Percentiles rank a stretch among this genome's conserved stretches.
phyloP scores from a whole-genome alignment of 345 rosid genomes.

The Syzygium oleosum region DNA sequence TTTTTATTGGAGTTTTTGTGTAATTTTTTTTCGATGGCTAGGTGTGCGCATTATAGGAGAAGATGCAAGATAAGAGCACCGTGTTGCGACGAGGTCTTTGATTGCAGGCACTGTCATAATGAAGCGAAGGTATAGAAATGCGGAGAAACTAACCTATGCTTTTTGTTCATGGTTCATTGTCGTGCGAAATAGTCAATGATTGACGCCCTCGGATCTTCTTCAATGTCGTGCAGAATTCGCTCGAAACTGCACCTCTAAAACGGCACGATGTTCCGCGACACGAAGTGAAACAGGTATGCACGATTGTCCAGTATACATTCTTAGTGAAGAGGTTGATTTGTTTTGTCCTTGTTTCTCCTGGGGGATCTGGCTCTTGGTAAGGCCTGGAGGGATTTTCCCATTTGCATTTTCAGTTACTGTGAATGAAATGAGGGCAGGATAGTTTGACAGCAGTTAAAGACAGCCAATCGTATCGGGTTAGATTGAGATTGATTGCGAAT shows the following conservation, averaged over 20 bases:
- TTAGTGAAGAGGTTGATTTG: not conserved
- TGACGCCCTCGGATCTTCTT: not conserved
- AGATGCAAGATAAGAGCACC: constrained; percentile 83
- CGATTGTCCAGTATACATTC: not conserved
- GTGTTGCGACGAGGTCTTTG: constrained; percentile 69
- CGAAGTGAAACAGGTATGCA: constrained; percentile 52
- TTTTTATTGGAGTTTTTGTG: not conserved
- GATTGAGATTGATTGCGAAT: not conserved
- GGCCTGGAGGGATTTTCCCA: not conserved
- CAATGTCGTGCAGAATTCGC: constrained; percentile 33
- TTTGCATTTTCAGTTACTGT: not conserved
- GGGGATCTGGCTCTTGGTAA: not conserved
- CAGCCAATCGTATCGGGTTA: not conserved
- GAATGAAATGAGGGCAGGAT: not conserved
- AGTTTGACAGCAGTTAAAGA: not conserved
- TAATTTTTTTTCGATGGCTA: constrained; percentile 1
- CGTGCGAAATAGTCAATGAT: not conserved
- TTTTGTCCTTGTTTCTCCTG: not conserved
- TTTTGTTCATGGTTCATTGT: not conserved
- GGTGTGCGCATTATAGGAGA: constrained; percentile 82
- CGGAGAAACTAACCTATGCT: not conserved
- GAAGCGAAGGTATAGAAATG: constrained; percentile 52
- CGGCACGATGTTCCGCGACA: constrained; percentile 82
- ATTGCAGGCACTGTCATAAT: constrained; percentile 93
- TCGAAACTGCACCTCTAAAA: constrained; percentile 35